Base-by-base conservation (phyloP, 2,329 filamentous ascomycete species). In the Dryadomyces quercivorus region DNA sequence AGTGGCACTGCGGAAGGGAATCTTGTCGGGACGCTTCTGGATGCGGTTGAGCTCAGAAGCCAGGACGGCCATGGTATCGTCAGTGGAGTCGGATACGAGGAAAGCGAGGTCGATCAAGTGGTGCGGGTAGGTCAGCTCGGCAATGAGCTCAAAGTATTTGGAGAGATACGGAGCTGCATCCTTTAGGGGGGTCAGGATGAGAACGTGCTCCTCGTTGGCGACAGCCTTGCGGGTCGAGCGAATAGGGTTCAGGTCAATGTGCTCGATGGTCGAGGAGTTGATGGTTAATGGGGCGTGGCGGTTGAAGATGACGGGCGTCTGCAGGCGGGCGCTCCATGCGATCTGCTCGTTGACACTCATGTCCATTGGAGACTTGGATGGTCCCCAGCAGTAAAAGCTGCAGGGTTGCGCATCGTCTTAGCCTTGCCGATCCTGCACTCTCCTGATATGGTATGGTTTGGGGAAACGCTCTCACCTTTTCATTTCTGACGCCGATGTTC, bases 331-430 rank as follows among this genome's bases (percentile, higher is more conserved):
- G 61, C 87, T 85, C 93, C 93, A 98, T 60, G 88, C 80, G 58
- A 84, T 84, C 69, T 92, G 85, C 67, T 98, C 93, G 67, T 96
- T 96, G 55, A 85, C 74, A 45, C 86, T 82, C 89, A 98, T 95
- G 60, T 93, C 83, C 83, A 95, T 94, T 53, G 93, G 93, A n/a
- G 93, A 82, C 74, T 94, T 96, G 22, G 86, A 82, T 15, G 93
- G 92, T 13, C 93, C 93, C 80, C 90, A 97, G 75, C 93, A 98
- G 72, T 95, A 95, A 72, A 95, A 96, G 72, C 92, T 97, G 55
- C 13, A 36, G 36, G 16, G 13, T 21, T 9, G 31, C 43, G 7
- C 2, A 56, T 55, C 26, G 26, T 31, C 26, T 31, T 20, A 51
- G 44, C 16, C 26, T 21, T 13, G 2, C 9, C 8, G 20, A 18